These are phyloP conservation scores for Lizonia empirigonia DNA, from an alignment of 2,329 filamentous ascomycete species.

Conservation along the genomic window DNA sequence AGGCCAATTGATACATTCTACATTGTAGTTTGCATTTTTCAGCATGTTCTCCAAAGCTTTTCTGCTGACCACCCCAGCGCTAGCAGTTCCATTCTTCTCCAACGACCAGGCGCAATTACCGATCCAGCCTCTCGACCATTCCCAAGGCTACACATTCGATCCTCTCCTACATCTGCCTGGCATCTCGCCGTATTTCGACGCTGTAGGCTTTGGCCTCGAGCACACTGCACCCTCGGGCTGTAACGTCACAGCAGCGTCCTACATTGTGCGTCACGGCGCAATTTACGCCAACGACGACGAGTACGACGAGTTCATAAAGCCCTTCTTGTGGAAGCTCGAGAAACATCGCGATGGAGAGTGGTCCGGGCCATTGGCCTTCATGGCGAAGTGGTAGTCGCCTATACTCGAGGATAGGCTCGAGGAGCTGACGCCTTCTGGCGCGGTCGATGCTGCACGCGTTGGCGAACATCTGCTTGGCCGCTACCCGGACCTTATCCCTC, in stretches of 20 bases:
- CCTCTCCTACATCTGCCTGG: constrained; percentile 57
- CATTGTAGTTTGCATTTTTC: neutral
- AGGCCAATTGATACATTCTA: constrained; percentile 1
- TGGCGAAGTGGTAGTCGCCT: constrained; percentile 62
- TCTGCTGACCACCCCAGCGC: constrained; percentile 26
- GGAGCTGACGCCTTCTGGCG: constrained; percentile 36
- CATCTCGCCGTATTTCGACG: constrained; percentile 58
- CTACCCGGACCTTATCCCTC: constrained; percentile 57
- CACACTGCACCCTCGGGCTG: constrained; percentile 56
- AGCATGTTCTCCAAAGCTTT: constrained; percentile 22
- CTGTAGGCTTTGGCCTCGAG: constrained; percentile 53
- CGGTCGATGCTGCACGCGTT: constrained; percentile 61
- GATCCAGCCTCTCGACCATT: constrained; percentile 33
- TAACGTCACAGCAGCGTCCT: constrained; percentile 55
- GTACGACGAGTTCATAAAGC: constrained; percentile 57
- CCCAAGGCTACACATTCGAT: constrained; percentile 52
- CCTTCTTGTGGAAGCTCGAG: constrained; percentile 61
- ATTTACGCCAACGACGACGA: constrained; percentile 59
- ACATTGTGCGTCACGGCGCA: constrained; percentile 57
- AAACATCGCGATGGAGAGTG: constrained; percentile 59
- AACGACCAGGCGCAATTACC: constrained; percentile 19
- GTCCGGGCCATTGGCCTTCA: constrained; percentile 61
- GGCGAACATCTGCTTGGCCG: constrained; percentile 65
- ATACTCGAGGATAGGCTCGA: constrained; percentile 58
- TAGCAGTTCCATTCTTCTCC: constrained; percentile 28